Evolutionary conservation across 1,284 basidiomycete genomes (phyloP).

Genomic region (Irpex sp.): DNA sequence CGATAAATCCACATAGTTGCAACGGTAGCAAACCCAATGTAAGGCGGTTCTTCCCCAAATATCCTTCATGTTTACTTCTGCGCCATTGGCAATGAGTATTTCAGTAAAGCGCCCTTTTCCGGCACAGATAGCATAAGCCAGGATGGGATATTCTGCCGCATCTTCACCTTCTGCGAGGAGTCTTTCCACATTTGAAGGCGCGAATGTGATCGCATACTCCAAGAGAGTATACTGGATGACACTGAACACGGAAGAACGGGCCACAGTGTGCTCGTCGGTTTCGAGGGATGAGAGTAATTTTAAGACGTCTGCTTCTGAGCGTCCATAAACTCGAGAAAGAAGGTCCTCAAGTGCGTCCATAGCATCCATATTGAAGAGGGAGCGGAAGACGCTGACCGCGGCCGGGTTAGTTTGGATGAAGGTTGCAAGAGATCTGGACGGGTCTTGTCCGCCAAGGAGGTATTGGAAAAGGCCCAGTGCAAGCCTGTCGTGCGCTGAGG

Average conservation of each 20-base stretch:
- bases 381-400: neutral
- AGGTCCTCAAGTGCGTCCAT: neutral
- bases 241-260: too few relatives aligned
- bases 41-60: too few relatives aligned
- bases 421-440: neutral
- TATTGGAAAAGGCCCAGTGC: neutral
- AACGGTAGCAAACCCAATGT: too few relatives aligned
- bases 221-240: too few relatives aligned
- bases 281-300: neutral
- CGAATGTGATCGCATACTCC: neutral
- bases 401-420: neutral
- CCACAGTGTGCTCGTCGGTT: too few relatives aligned
- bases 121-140: neutral
- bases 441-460: neutral
- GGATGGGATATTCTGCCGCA: neutral
- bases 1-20: too few relatives aligned
- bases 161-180: neutral
- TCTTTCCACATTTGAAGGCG: neutral
- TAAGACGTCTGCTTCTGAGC: neutral
- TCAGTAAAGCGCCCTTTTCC: neutral
- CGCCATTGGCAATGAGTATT: too few relatives aligned
- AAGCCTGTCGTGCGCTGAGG: neutral
- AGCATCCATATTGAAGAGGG: neutral
- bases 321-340: neutral
- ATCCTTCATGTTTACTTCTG: too few relatives aligned